phyloP scores from a whole-genome alignment of 208 protist genomes.

The Phytomonas francai region DNA sequence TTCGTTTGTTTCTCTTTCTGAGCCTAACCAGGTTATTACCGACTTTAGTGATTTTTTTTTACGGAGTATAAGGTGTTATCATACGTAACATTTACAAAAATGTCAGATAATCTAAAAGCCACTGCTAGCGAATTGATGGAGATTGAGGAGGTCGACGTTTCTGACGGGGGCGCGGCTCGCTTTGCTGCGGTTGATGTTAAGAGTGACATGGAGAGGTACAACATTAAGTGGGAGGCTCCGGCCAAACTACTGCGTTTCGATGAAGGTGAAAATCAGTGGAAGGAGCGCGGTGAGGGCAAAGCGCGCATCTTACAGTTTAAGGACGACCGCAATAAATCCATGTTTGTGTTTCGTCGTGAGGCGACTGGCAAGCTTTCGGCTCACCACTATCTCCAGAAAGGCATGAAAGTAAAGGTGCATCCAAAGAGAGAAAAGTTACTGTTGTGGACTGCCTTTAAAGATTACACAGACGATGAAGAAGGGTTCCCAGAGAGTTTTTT shows the following conservation, averaged over 20 bases:
- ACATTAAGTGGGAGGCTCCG: conserved; percentile 56
- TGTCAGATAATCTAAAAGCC: conserved; percentile 24
- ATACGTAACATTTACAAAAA: not conserved
- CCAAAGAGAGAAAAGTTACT: conserved; percentile 65
- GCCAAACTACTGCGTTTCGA: conserved; percentile 88
- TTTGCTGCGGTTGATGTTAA: conserved; percentile 77
- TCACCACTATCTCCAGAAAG: conserved; percentile 79
- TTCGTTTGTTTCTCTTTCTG: not conserved
- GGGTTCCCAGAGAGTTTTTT: conserved; percentile 82
- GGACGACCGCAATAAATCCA: conserved; percentile 44
- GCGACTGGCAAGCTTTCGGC: conserved; percentile 80
- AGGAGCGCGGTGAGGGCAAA: conserved; percentile 82
- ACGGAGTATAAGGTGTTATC: not conserved
- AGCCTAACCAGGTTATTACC: not conserved
- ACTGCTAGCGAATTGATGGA: conserved; percentile 83
- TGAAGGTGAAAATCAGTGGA: conserved; percentile 90
- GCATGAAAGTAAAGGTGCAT: conserved; percentile 66
- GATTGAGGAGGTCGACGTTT: conserved; percentile 83
- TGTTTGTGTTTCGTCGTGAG: conserved; percentile 88
- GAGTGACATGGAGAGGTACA: conserved; percentile 81
- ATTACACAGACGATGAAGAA: conserved; percentile 85
- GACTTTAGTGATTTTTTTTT: conserved; percentile 2
- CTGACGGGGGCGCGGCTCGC: conserved; percentile 72
- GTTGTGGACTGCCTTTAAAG: conserved; percentile 71
- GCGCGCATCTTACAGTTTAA: conserved; percentile 77